Evolutionary conservation across 1,139 yeast species (phyloP), one percentile per base, ranked within the genome.

Genomic region (Geotrichum australiense): DNA sequence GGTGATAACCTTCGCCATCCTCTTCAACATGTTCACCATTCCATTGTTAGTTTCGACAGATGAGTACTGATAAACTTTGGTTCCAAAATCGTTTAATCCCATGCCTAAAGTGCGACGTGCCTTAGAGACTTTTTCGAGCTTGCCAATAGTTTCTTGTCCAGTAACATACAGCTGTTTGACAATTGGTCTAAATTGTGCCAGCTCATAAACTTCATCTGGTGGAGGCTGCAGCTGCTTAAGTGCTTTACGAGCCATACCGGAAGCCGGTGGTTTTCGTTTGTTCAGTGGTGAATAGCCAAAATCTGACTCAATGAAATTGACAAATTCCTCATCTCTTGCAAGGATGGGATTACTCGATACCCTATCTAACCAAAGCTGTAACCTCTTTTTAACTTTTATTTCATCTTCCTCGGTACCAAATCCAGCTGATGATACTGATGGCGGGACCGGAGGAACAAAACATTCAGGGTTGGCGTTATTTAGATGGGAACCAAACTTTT

Each of bases 191-290:
- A 89, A 85, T 40, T 75, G 81, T 1, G 93, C 91, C 47, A 91
- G 70, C 47, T 81, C 93, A 30, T 73, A 71, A 39, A 78, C 80
- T 37, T 86, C 93, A 61, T 93, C 98, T 54, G 80, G 84, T 0
- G 98, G 98, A 1, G 93, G 85, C 22, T 85, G 81, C 43, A 89
- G 72, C 59, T 91, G 98, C 59, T 91, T 91, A 56, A 91, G 70
- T 2, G 97, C 89, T 58, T 83, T 84, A 39, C 98, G 74, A 48
- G 80, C 76, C 31, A 91, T 61, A 0, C 97, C 98, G 22, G 94
- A 78, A 0, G 79, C 77, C 12, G 67, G 96, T 69, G 66, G 83
- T 69, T 58, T 57, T 24, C 61, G 51, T 47, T 65, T 66, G 38
- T 64, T 61, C 28, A 66, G 62, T 3, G 73, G 73, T 10, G 68